Conservation (phyloP, 805 yeast genomes). For the Barnettozyma salicaria region DNA sequence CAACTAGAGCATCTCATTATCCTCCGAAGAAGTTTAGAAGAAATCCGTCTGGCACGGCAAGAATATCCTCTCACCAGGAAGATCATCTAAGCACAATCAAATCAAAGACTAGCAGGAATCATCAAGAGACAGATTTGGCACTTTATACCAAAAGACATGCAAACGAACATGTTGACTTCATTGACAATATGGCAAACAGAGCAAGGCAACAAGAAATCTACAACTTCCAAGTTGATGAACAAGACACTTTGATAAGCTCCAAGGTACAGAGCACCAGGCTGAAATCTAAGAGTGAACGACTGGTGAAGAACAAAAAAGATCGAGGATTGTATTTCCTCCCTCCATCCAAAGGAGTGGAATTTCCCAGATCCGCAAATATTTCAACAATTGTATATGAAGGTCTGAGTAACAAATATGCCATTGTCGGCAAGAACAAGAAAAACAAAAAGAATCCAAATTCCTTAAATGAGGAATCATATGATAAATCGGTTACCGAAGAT, state of each 20-base stretch:
- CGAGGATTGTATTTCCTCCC: slow-evolving; percentile 6
- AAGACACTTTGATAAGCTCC: too few relatives aligned
- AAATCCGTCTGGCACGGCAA: slow-evolving; percentile 2
- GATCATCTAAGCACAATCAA: background rate
- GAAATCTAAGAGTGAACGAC: background rate
- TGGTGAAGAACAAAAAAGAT: background rate
- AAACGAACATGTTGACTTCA: too few relatives aligned
- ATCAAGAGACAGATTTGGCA: too few relatives aligned
- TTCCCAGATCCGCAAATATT: slow-evolving; percentile 16
- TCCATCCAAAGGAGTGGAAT: slow-evolving; percentile 12
- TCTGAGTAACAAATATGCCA: slow-evolving; percentile 16
- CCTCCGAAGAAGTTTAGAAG: slow-evolving; percentile 6
- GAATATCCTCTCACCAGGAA: background rate
- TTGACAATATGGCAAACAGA: too few relatives aligned
- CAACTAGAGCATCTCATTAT: too few relatives aligned
- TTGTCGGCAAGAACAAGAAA: slow-evolving; percentile 10
- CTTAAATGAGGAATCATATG: slow-evolving; percentile 4
- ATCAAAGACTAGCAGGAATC: background rate
- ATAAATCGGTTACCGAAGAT: too few relatives aligned
- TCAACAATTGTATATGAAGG: slow-evolving; percentile 21
- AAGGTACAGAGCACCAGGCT: too few relatives aligned
- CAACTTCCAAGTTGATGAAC: too few relatives aligned
- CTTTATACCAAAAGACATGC: too few relatives aligned
- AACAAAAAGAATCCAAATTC: background rate
- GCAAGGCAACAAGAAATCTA: too few relatives aligned